phyloP scores from a whole-genome alignment of 2,329 filamentous ascomycete genomes.

The Fusarium neocosmosporiellum region DNA sequence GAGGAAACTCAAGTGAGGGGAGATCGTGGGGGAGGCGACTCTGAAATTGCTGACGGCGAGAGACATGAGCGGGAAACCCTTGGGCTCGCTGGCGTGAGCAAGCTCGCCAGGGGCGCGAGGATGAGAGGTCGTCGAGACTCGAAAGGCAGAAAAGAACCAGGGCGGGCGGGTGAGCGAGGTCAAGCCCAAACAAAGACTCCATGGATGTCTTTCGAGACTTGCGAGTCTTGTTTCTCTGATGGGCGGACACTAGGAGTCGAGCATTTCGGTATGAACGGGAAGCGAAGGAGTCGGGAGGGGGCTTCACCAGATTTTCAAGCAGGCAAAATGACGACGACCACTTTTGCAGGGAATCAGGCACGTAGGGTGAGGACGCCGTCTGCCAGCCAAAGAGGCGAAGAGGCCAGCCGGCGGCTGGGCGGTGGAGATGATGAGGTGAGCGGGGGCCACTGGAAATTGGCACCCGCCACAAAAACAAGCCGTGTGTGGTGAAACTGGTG shows the following conservation, averaged over 20 bases:
- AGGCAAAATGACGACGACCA: slow-evolving; percentile 40
- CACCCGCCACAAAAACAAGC: slow-evolving; percentile 34
- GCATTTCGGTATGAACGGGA: slow-evolving; percentile 41
- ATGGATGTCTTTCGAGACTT: slow-evolving; percentile 30
- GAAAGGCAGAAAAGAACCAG: slow-evolving; percentile 17
- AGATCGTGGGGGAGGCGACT: slow-evolving; percentile 26
- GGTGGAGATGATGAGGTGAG: slow-evolving; percentile 2
- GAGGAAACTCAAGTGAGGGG: slow-evolving; percentile 17
- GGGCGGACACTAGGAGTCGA: slow-evolving; percentile 38
- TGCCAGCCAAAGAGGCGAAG: slow-evolving; percentile 11
- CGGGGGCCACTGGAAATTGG: slow-evolving; percentile 35
- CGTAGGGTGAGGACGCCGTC: slow-evolving; percentile 27
- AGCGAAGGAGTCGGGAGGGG: slow-evolving; percentile 43
- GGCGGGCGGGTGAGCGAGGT: neutral
- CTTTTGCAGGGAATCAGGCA: slow-evolving; percentile 35
- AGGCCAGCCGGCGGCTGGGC: slow-evolving; percentile 6
- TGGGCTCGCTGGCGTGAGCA: slow-evolving; percentile 31
- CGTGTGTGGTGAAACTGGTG: slow-evolving; percentile 31
- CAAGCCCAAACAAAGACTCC: slow-evolving; percentile 11
- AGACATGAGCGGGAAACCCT: slow-evolving; percentile 33
- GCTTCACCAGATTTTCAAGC: slow-evolving; percentile 46
- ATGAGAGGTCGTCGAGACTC: slow-evolving; percentile 25
- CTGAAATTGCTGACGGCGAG: slow-evolving; percentile 45
- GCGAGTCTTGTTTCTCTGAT: slow-evolving; percentile 28
- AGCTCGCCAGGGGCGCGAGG: slow-evolving; percentile 27